phyloP scores from a whole-genome alignment of 768 basidiomycete species.

The Sarcomyxa edulis region DNA sequence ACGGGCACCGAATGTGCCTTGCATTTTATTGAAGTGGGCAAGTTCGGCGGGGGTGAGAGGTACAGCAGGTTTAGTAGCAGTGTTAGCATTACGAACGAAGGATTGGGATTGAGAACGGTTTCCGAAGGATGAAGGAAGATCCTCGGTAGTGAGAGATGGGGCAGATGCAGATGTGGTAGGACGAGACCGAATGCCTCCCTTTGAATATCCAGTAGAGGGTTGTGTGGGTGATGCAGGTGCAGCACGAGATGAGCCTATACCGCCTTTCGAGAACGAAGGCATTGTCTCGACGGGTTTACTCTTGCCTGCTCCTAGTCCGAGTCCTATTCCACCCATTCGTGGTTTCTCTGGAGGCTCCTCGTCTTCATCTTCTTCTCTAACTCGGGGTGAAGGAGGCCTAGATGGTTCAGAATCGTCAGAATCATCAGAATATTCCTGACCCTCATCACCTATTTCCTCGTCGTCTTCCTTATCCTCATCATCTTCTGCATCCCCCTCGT shows the following conservation, averaged over 20 bases:
- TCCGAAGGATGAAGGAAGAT: constrained; percentile 39
- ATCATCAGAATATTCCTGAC: constrained; percentile 31
- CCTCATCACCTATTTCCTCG: constrained; percentile 27
- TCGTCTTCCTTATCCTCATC: constrained; percentile 22
- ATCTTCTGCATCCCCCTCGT: constrained; percentile 25
- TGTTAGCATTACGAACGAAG: constrained; percentile 48
- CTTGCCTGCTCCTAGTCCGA: constrained; percentile 16
- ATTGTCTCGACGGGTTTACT: constrained; percentile 15
- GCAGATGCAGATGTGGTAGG: too few relatives aligned
- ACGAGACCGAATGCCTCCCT: constrained; percentile 11
- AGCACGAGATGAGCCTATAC: constrained; percentile 30
- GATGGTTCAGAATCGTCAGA: constrained; percentile 36
- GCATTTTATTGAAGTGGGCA: constrained; percentile 79
- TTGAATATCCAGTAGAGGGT: constrained; percentile 10
- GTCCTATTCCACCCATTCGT: constrained; percentile 41
- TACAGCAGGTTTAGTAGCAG: constrained; percentile 43
- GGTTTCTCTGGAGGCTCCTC: constrained; percentile 27
- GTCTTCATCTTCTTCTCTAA: constrained; percentile 46
- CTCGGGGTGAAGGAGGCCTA: constrained; percentile 50
- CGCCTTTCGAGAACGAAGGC: constrained; percentile 38
- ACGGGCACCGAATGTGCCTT: constrained; percentile 76
- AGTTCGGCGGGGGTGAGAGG: constrained; percentile 61
- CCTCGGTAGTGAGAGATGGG: constrained; percentile 15
- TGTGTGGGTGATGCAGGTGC: constrained; percentile 13
- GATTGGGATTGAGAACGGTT: constrained; percentile 19